Evolutionary conservation across 352 stramenopile species (phyloP), one percentile per base, ranked within the genome.

Genomic region (Globisporangium yorkense): DNA sequence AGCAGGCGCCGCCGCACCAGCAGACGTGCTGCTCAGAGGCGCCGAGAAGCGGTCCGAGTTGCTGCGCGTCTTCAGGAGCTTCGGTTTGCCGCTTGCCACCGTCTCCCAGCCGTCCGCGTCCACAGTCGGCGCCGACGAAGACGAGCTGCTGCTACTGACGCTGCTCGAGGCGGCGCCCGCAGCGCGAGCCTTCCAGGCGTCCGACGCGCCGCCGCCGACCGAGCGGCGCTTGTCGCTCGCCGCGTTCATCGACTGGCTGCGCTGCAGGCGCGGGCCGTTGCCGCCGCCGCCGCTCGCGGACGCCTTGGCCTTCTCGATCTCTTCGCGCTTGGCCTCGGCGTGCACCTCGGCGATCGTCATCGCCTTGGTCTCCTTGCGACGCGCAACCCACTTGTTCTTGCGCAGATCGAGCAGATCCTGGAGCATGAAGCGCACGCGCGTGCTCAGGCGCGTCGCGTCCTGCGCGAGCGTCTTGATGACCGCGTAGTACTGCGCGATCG

Each of bases 331-430:
- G 5, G 74, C 77, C 43, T 92, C 80, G 10, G 80, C 83, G 54
- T 92, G 83, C 46, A 93, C 75, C 47, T 93, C 67, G 35, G 84
- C 84, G 41, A 93, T 90, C 3, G 84, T 93, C 78, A 88, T 93
- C 16, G 84, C 84, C 68, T 91, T 91, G 15, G 77, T 80, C 65
- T 93, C 84, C 61, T 93, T 89, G 21, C 82, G 77, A 35, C 84
- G 74, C 7, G 80, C 70, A 18, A 90, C 72, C 74, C 80, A 93
- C 29, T 79, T 80, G 66, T 90, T 90, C 27, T 75, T 66, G n/a
- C 84, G 80, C 58, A 93, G 46, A 12, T 93, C 84, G 6, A 91
- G 68, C 57, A 93, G 46, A 43, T 93, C 84, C 57, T 91, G 84
- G 16, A 93, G 68, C 80, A 93, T 90, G 65, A 93, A 93, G 40